phyloP scores from a whole-genome alignment of 2,329 filamentous ascomycete genomes.

The Aureobasidium sp. region DNA sequence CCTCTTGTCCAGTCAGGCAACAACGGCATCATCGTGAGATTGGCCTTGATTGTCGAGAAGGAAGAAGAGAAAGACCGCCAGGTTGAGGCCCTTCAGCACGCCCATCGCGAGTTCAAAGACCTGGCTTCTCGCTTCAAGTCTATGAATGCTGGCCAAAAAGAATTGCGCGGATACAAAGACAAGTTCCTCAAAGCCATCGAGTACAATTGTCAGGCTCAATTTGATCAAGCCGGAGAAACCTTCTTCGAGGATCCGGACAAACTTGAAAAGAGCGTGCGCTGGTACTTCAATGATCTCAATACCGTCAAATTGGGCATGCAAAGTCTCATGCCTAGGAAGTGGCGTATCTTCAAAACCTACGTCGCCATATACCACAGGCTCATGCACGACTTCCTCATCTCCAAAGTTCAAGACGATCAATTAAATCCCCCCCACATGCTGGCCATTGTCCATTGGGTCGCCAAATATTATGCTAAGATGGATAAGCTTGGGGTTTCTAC shows the following conservation, averaged over 20 bases:
- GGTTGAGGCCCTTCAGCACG: constrained; percentile 83
- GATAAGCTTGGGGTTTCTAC: constrained; percentile 71
- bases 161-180: constrained; percentile 90
- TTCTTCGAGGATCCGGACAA: constrained; percentile 77
- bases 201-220: constrained; percentile 62
- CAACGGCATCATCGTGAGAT: constrained; percentile 76
- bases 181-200: constrained; percentile 81
- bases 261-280: constrained; percentile 80
- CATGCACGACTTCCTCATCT: constrained; percentile 90
- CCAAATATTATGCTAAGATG: constrained; percentile 97
- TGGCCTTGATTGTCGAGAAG: constrained; percentile 86
- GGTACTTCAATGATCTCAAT: constrained; percentile 97
- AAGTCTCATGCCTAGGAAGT: constrained; percentile 85
- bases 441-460: constrained; percentile 87
- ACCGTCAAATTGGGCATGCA: constrained; percentile 91
- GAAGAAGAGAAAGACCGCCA: constrained; percentile 96
- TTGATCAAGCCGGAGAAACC: constrained; percentile 59
- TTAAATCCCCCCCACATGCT: constrained; percentile 81
- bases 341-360: constrained; percentile 90
- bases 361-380: constrained; percentile 81
- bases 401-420: constrained; percentile 72
- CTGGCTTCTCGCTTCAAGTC: constrained; percentile 89
- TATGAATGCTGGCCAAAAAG: constrained; percentile 87
- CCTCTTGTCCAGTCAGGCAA: constrained; percentile 79
- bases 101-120: constrained; percentile 90